These are phyloP conservation scores for Trametes coccinea DNA, from an alignment of 768 basidiomycete genomes.

Conservation along the genomic window DNA sequence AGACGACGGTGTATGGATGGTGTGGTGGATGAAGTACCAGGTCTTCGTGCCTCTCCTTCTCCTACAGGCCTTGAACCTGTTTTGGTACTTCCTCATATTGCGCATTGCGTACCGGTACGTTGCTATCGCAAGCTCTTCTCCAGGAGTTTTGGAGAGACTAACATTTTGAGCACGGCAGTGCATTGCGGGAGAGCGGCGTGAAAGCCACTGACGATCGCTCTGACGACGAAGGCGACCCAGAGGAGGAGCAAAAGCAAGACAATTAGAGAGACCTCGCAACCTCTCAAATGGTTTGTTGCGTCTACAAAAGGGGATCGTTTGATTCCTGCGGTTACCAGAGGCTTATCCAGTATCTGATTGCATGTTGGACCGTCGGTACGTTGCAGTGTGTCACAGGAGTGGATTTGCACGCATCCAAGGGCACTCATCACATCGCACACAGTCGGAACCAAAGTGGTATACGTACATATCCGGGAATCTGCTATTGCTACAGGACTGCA, in stretches of 20 bases:
- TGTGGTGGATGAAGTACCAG: constrained; percentile 79
- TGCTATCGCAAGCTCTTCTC: neutral
- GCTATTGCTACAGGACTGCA: neutral
- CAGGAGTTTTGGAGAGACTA: constrained; percentile 49
- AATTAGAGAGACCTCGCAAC: too few relatives aligned
- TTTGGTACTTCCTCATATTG: constrained; percentile 89
- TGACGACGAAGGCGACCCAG: constrained; percentile 64
- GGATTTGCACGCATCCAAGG: too few relatives aligned
- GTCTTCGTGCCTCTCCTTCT: constrained; percentile 74
- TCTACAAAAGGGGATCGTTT: too few relatives aligned
- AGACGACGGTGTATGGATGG: constrained; percentile 68
- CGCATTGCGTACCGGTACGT: constrained; percentile 74
- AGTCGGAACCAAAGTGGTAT: neutral
- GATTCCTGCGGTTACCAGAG: too few relatives aligned
- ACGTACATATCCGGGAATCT: neutral
- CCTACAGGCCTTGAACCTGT: constrained; percentile 83
- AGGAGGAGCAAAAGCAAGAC: too few relatives aligned
- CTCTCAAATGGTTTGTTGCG: too few relatives aligned
- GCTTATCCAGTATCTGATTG: too few relatives aligned
- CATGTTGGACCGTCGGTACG: too few relatives aligned
- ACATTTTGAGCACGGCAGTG: too few relatives aligned
- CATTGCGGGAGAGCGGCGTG: too few relatives aligned
- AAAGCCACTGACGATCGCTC: constrained; percentile 72
- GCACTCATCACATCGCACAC: neutral
- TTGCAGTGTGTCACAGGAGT: too few relatives aligned